Base-by-base conservation (phyloP, 2,329 filamentous ascomycete species). In the Exophiala aquamarina region DNA sequence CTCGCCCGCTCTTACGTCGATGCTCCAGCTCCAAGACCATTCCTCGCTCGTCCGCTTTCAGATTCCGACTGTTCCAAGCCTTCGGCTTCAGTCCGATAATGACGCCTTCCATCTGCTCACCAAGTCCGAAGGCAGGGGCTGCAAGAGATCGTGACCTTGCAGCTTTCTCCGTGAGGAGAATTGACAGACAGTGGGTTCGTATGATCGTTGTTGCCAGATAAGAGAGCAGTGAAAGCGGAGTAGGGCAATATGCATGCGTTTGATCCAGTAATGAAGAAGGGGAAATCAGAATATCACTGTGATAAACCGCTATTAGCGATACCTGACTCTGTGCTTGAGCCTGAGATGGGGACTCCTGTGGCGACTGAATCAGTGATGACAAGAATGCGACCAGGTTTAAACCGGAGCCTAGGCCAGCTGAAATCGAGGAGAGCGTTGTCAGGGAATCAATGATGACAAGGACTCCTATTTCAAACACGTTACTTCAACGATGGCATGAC, bases 161-260 rank as follows among this genome's bases (percentile, higher is more conserved):
- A n/a, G 77, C 79, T 63, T 89, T 89, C 29, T 79, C 77, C 21
- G 83, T 82, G 4, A 93, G 75, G 34, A 87, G 79, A 58, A 96
- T 89, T 6, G 81, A 72, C 31, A 96, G 77, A 11, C 83, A 87
- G 31, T 85, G 82, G 0, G 87, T 75, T 3, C 80, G 83, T 49
- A 97, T 76, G 43, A 97, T 79, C 3, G 89, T 85, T 3, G 93
- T 98, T n/a, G 91, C 88, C 48, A 96, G 82, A 67, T 94, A 94
- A 36, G 78, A 80, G 17, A 97, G 75, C 1, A 90, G 72, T 1
- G 83, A 83, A 10, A 94, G 74, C 0, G 89, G 82, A 20, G 81
- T 71, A 1, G 90, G 89, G 14, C 79, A 71, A 67, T 67, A 77
- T 28, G 63, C 47, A 38, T 61, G 57, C 23, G 61, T 55, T 10